Base-by-base conservation (phyloP, 2,329 filamentous ascomycete genomes). In the Lachnellula cervina region DNA sequence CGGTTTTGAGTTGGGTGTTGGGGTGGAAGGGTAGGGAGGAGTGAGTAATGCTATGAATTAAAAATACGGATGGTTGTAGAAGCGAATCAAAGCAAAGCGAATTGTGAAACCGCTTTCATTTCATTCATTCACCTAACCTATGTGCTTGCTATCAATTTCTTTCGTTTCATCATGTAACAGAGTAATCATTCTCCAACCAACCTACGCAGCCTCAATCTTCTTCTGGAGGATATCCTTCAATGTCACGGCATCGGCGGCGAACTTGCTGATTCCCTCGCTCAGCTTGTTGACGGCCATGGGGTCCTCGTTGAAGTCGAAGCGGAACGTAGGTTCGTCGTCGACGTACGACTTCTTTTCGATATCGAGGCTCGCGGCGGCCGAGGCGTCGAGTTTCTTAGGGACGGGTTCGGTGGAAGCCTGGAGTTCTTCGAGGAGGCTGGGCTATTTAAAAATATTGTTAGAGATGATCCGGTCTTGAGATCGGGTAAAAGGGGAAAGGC, bases 281-380 rank as follows among this genome's bases (percentile, higher is more conserved):
- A 99, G 86, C 88, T 99, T 99, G 87, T 97, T 92, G 65, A 96
- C 90, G 62, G 90, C 94, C 94, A 99, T 99, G 76, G 93, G 88
- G 72, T 99, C 91, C 83, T 99, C 94, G 83, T 99, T 99, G 86
- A 99, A 96, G 78, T 92, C 89, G 81, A 97, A 99, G 75, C 94
- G 91, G 92, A 97, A 99, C 49, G 77, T 71, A 52, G 91, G 70
- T 84, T 99, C 94, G 76, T 94, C 80, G 72, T 87, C 84, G 76
- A 99, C 87, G 84, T 96, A 99, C 56, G 79, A 79, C 81, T 89
- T 89, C 89, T 91, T 96, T 80, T 88, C 77, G 65, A 99, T 83
- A 76, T 94, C 76, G 64, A 94, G 82, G 55, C 77, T 73, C 64
- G 74, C 59, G 59, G 92, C 91, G 56, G 73, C 71, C 48, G 81